A percentile compares a stretch with the other conserved stretches of the same genome.
phyloP scores from a whole-genome alignment of 495 filamentous ascomycete genomes.

The Platismatia glauca region DNA sequence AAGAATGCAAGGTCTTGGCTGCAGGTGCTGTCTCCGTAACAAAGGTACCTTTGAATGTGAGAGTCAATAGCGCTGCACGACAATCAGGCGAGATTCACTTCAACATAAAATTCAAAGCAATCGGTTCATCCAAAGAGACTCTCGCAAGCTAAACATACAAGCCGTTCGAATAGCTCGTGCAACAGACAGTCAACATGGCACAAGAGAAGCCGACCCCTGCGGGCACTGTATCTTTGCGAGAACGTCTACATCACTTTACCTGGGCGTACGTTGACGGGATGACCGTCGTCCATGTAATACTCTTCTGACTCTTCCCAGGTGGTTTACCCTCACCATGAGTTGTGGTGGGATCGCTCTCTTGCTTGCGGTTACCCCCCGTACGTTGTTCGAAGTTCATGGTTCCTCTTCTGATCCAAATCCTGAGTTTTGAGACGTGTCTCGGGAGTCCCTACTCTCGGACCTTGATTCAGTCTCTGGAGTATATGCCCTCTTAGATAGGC shows the following conservation, averaged over 20 bases:
- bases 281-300: background rate
- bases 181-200: background rate
- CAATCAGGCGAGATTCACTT: background rate
- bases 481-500: too few relatives aligned
- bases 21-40: background rate
- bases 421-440: too few relatives aligned
- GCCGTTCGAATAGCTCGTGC: background rate
- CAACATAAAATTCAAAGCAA: background rate
- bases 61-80: background rate
- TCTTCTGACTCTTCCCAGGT: conserved; percentile 22
- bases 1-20: background rate
- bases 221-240: conserved; percentile 23
- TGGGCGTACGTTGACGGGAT: conserved; percentile 37
- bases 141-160: background rate
- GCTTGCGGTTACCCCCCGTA: conserved; percentile 48
- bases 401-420: too few relatives aligned
- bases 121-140: background rate
- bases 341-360: conserved; percentile 56
- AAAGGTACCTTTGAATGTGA: background rate
- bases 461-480: too few relatives aligned
- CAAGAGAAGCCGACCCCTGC: background rate
- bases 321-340: conserved; percentile 62
- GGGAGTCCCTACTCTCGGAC: too few relatives aligned
- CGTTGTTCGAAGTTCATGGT: too few relatives aligned
- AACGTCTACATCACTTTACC: conserved; percentile 58